phyloP scores from a whole-genome alignment of 2,329 filamentous ascomycete genomes.

The Penicillium sp. region DNA sequence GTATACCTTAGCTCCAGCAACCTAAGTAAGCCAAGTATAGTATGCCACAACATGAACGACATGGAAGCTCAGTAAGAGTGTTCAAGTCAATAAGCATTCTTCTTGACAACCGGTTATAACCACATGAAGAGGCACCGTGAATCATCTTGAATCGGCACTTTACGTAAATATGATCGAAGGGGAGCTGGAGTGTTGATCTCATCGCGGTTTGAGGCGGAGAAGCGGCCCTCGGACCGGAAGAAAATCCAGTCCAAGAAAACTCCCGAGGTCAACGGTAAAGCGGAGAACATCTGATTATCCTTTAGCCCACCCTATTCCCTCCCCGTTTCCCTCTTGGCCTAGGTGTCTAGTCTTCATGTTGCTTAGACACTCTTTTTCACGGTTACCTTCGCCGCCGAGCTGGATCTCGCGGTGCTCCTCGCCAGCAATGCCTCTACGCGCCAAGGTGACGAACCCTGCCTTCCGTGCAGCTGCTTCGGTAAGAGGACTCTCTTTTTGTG shows the following conservation, averaged over 20 bases:
- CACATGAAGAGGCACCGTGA: neutral
- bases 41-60: neutral
- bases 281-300: constrained; percentile 38
- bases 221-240: constrained; percentile 34
- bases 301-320: constrained; percentile 25
- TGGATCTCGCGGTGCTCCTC: constrained; percentile 52
- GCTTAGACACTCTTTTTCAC: constrained; percentile 47
- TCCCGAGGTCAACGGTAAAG: constrained; percentile 37
- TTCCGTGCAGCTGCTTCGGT: constrained; percentile 62
- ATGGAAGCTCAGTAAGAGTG: neutral
- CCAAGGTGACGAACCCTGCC: constrained; percentile 70
- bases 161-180: constrained; percentile 5
- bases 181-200: constrained; percentile 6
- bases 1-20: neutral
- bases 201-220: constrained; percentile 29
- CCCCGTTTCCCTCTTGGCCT: constrained; percentile 24
- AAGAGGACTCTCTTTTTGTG: constrained; percentile 29
- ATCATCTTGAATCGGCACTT: neutral
- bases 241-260: constrained; percentile 37
- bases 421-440: constrained; percentile 76
- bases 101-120: neutral
- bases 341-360: constrained; percentile 49
- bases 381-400: constrained; percentile 52
- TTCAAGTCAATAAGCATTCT: neutral
- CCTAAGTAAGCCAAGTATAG: neutral